These are phyloP conservation scores for Solanum paucissectum DNA, from an alignment of 257 asterid genomes.

Conservation along the genomic window DNA sequence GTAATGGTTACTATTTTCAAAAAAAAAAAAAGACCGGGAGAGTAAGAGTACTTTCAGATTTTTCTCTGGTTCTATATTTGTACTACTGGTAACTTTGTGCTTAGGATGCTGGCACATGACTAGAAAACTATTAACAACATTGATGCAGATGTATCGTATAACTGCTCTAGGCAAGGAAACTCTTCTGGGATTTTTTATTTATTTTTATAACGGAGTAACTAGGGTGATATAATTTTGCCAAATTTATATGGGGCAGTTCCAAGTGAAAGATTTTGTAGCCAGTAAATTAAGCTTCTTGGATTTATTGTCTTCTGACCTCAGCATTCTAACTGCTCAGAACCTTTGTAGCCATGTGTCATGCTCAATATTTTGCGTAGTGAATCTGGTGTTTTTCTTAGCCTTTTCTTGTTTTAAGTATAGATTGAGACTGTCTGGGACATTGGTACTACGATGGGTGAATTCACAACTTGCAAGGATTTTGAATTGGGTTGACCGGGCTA, in stretches of 20 bases:
- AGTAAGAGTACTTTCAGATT: neutral
- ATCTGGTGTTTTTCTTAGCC: slow-evolving; percentile 1
- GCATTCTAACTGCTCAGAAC: neutral
- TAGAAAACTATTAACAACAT: neutral
- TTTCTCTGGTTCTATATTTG: neutral
- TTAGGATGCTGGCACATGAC: neutral
- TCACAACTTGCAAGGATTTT: slow-evolving; percentile 82
- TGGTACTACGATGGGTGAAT: slow-evolving; percentile 96
- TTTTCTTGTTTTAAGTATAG: slow-evolving; percentile 26
- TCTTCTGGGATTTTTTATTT: neutral
- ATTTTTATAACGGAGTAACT: neutral
- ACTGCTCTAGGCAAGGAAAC: slow-evolving; percentile 31
- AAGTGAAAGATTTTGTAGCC: neutral
- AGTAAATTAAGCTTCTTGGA: neutral
- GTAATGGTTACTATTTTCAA: neutral
- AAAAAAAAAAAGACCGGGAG: neutral
- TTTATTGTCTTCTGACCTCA: neutral
- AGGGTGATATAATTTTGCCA: neutral
- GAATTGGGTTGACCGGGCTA: slow-evolving; percentile 90
- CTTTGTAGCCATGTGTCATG: neutral
- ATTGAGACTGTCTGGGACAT: slow-evolving; percentile 85
- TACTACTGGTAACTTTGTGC: neutral
- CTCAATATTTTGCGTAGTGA: neutral
- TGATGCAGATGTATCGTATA: neutral
- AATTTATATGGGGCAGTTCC: neutral